Evolutionary conservation across 257 asterid species (phyloP).

Genomic region (Anisodus tanguticus): DNA sequence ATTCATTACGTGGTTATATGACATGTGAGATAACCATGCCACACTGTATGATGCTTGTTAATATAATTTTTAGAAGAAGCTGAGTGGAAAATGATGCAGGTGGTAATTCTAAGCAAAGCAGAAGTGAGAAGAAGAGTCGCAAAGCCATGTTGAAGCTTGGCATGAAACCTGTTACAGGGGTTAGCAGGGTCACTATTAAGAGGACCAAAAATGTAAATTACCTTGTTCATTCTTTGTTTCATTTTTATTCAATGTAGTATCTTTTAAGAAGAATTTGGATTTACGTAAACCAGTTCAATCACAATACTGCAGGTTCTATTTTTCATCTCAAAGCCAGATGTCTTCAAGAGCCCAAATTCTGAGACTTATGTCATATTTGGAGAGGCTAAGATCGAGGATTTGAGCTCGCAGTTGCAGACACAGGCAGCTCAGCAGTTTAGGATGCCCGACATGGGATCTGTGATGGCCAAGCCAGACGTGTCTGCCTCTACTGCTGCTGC

Average conservation of each 20-base stretch:
- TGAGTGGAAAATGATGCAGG: conserved; percentile 31
- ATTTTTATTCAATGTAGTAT: too few relatives aligned
- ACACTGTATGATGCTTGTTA: not conserved
- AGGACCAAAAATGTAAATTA: conserved; percentile 67
- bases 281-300: not conserved
- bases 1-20: not conserved
- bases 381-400: conserved; percentile 86
- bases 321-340: conserved; percentile 84
- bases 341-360: conserved; percentile 81
- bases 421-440: conserved; percentile 94
- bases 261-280: not conserved
- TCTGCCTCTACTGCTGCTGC: conserved; percentile 46
- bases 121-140: conserved; percentile 91
- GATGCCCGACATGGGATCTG: conserved; percentile 71
- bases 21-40: not conserved
- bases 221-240: not conserved
- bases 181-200: conserved; percentile 82
- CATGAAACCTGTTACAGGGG: conserved; percentile 78
- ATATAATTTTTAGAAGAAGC: not conserved
- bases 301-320: conserved; percentile 59
- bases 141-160: conserved; percentile 71
- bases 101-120: conserved; percentile 69
- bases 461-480: conserved; percentile 56
- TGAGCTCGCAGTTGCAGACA: conserved; percentile 89
- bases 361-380: conserved; percentile 85